A percentile compares a stretch with the other conserved stretches of the same genome.
These are phyloP conservation scores for Pelargonium cotyledonis DNA, from an alignment of 441 rosid species.

Conservation along the genomic window DNA sequence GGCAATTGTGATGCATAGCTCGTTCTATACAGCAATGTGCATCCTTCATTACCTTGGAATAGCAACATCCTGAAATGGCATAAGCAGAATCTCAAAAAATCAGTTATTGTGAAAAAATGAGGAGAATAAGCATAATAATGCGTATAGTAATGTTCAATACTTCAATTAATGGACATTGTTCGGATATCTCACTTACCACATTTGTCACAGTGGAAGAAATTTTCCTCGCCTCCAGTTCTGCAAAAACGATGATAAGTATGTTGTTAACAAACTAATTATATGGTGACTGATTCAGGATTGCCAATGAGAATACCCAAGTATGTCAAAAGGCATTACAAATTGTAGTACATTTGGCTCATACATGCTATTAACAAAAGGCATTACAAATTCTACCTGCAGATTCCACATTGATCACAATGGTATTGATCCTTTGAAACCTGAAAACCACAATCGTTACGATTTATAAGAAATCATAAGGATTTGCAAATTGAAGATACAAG, in stretches of 20 bases:
- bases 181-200: slow-evolving; percentile 33
- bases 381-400: slow-evolving; percentile 58
- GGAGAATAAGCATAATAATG: background rate
- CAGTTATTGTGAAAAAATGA: background rate
- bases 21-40: slow-evolving; percentile 64
- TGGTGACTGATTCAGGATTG: background rate
- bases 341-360: background rate
- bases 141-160: background rate
- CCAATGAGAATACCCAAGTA: background rate
- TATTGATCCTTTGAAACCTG: slow-evolving; percentile 75
- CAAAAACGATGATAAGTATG: background rate
- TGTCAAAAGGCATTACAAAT: no score
- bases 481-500: background rate
- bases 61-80: slow-evolving; percentile 51
- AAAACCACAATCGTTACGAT: slow-evolving; percentile 9
- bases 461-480: background rate
- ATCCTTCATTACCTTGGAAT: slow-evolving; percentile 51
- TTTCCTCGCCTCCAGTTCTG: slow-evolving; percentile 49
- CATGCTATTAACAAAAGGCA: background rate
- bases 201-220: slow-evolving; percentile 46
- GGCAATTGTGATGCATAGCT: slow-evolving; percentile 86
- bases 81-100: background rate
- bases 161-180: background rate
- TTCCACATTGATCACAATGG: slow-evolving; percentile 86
- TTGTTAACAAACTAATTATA: background rate